phyloP scores from a whole-genome alignment of 2,329 filamentous ascomycete genomes.

The Trichoderma sp. region DNA sequence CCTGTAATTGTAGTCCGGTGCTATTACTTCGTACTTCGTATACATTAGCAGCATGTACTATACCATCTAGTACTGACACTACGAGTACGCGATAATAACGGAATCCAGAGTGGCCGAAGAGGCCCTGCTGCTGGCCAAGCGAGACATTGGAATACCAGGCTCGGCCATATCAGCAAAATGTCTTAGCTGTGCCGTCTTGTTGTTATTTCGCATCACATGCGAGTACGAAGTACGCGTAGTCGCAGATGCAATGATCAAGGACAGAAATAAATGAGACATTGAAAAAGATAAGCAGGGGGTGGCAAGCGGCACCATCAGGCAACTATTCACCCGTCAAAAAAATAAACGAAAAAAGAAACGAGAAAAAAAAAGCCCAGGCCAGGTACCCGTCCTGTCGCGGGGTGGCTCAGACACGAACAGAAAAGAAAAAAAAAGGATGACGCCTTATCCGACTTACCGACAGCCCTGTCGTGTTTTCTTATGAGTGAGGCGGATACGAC shows the following conservation, averaged over 20 bases:
- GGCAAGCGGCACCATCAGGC: neutral
- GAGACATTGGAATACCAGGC: constrained; percentile 5
- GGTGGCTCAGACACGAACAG: constrained; percentile 5
- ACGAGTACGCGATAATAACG: neutral
- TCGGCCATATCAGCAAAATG: neutral
- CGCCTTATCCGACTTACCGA: constrained; percentile 18
- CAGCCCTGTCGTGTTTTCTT: constrained; percentile 4
- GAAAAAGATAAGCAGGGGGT: constrained; percentile 3
- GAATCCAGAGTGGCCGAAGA: neutral
- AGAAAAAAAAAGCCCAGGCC: neutral
- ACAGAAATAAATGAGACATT: neutral
- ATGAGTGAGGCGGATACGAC: neutral
- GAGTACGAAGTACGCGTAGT: neutral
- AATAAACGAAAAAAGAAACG: neutral
- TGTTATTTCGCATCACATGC: constrained; percentile 10
- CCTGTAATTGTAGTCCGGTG: neutral
- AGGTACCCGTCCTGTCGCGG: constrained; percentile 10
- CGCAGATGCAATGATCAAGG: neutral
- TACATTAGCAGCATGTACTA: neutral
- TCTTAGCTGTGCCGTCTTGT: neutral
- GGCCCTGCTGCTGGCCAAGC: neutral
- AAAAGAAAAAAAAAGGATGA: constrained; percentile 9
- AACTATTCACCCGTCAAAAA: neutral
- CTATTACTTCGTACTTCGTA: neutral
- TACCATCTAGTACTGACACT: neutral